A percentile compares a stretch with the other conserved stretches of the same genome.
Evolutionary conservation across 306 rosid genomes (phyloP).

Genomic region (Mimosa bimucronata): DNA sequence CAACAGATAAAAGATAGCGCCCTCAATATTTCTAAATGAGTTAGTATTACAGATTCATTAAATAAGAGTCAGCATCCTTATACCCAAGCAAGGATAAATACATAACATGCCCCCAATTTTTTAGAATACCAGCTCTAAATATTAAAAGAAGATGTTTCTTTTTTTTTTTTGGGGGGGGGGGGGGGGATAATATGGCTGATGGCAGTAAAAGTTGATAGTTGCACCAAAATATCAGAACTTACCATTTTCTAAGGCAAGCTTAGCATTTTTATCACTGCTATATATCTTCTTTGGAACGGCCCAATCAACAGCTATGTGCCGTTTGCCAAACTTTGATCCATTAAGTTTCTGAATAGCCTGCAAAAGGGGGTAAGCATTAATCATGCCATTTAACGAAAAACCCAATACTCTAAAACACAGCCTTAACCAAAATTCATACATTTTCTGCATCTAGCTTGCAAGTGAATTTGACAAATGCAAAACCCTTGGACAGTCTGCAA

Average conservation of each 20-base stretch:
- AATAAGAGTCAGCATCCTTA: no score
- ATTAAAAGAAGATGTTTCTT: no score
- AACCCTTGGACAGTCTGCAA: slow-evolving; percentile 89
- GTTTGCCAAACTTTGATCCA: slow-evolving; percentile 70
- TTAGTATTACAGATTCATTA: no score
- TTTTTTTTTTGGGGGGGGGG: no score
- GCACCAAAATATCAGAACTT: slow-evolving; percentile 23
- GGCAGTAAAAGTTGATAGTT: background rate
- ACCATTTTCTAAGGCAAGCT: slow-evolving; percentile 69
- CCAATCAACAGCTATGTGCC: slow-evolving; percentile 96
- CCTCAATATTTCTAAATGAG: no score
- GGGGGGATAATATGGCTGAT: no score
- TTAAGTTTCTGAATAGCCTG: slow-evolving; percentile 87
- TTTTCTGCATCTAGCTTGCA: slow-evolving; percentile 84
- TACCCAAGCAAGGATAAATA: no score
- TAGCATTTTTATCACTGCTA: slow-evolving; percentile 48
- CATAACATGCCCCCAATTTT: no score
- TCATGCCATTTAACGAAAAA: slow-evolving; percentile 30
- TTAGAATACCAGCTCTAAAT: no score
- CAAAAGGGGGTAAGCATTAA: slow-evolving; percentile 29
- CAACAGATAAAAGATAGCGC: no score
- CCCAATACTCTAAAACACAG: slow-evolving; percentile 31
- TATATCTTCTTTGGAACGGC: slow-evolving; percentile 88
- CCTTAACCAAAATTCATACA: slow-evolving; percentile 48
- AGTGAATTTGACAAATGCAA: slow-evolving; percentile 93